Evolutionary conservation across 2,329 filamentous ascomycete species (phyloP), one percentile per base, ranked within the genome.

Genomic region (Nothophaeocryptopus gaeumannii): DNA sequence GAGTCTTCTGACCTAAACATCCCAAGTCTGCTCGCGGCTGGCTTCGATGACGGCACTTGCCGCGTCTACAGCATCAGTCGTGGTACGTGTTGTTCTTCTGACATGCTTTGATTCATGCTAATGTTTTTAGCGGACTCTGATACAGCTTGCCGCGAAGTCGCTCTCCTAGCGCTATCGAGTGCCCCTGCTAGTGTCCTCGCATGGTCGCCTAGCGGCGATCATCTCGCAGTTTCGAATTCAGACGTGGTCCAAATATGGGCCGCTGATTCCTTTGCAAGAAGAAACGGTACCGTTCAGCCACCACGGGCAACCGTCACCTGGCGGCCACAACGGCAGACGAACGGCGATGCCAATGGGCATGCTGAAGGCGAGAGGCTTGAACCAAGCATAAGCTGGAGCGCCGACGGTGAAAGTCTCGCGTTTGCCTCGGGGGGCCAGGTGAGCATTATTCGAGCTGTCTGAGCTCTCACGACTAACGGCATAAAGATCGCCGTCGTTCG

Each of bases 361-460:
- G 15, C 15, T 36, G 55, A 58, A 15, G 41, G 46, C 11, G 62
- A 67, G 51, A 26, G 20, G 20, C 20, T 26, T 7, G 20, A 26
- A 26, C 67, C 67, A 8, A 67, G 61, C 53, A 64, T 81, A 44
- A 71, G 70, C 29, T 81, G 78, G 78, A 77, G 78, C 61, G 69
- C 68, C 10, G 74, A 79, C 61, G 76, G 77, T n/a, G 75, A 75
- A 58, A 77, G 72, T 58, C 67, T 81, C 49, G 75, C 73, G 2
- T 76, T 78, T 59, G 62, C 62, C 5, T 51, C 56, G 2, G 62
- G 62, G 29, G 72, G 70, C 54, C 72, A 77, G 72, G 76, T 79
- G 67, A 35, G 67, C 60, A 38, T 39, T 12, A 15, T 48, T n/a
- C 34, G 20, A 11, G 20, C 15, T 41, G 16, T 29, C 20, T 26